These are phyloP conservation scores for Picea abies DNA, from an alignment of 83 land plant genomes.

Conservation along the genomic window DNA sequence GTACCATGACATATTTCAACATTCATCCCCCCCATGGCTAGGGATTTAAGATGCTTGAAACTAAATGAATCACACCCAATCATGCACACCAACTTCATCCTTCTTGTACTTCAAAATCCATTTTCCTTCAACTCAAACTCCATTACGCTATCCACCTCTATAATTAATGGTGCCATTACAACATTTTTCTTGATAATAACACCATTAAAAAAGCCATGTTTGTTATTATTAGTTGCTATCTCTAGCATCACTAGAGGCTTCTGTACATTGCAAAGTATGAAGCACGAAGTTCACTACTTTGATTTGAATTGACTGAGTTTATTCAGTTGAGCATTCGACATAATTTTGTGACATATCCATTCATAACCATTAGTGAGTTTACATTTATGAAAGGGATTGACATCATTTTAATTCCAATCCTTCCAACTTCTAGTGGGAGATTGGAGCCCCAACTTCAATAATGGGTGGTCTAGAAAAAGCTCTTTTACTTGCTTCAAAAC, in stretches of 20 bases:
- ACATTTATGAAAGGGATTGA: no score
- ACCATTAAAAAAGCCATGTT: not conserved
- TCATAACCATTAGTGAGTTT: no score
- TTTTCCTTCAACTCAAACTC: slow-evolving; percentile 80
- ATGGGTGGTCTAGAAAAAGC: no score
- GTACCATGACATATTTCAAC: slow-evolving; percentile 83
- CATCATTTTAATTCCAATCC: no score
- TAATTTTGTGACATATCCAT: no score
- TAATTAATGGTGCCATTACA: not conserved
- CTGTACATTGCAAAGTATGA: no score
- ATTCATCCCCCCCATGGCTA: slow-evolving; percentile 79
- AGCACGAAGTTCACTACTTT: no score
- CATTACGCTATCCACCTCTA: slow-evolving; percentile 57
- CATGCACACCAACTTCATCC: slow-evolving; percentile 81
- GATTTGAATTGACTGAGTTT: no score
- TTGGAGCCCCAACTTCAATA: no score
- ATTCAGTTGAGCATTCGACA: no score
- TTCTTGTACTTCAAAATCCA: slow-evolving; percentile 61
- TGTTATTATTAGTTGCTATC: not conserved
- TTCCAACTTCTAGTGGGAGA: no score
- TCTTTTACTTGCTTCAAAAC: no score
- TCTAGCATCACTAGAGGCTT: not conserved
- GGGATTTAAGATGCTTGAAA: slow-evolving; percentile 57
- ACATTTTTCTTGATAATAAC: not conserved
- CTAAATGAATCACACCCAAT: slow-evolving; percentile 63